Evolutionary conservation across 1,284 basidiomycete species (phyloP), one percentile per base, ranked within the genome.

Genomic region (Fomes fomentarius): DNA sequence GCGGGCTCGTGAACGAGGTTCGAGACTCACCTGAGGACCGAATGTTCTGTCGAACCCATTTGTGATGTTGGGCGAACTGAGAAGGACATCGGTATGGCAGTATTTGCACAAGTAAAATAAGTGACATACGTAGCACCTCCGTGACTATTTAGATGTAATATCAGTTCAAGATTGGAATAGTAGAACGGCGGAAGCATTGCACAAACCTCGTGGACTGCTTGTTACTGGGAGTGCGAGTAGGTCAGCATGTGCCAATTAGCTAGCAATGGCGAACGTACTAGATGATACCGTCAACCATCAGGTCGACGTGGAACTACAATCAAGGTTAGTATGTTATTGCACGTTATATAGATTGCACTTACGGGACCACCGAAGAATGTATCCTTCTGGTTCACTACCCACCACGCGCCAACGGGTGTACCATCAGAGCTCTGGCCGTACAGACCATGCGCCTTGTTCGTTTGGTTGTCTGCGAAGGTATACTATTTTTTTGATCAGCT

Each of bases 41-140:
- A 67, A 68, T 2, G 68, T 69, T 22, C 68, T 51, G 30, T 69
- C 68, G 46, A 68, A 67, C 0, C 68, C 68, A 44, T 65, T 45
- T 3, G 66, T 68, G 30, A 69, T 62, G 33, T 69, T 69, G 3
- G 68, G 68, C 34, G 54, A 62, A 4, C 61, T 63, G 26, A 1
- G 7, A n/a, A 3, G n/a, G 15, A 12, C 11, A 26, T 41, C 14
- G 44, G 21, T 30, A 14, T 7, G 1, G 5, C 12, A 21, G 7
- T 4, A 24, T 21, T 6, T 14, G 31, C 3, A 1, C 26, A 22
- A n/a, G 17, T 22, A 9, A n/a, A 15, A 8, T 4, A 9, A 30
- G 28, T 25, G 5, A 54, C 60, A 21, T 33, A 62, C 60, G 56
- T 62, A 34, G 60, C 60, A 45, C 60, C 60, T 3, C 60, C 60